phyloP scores from a whole-genome alignment of 1,139 yeast species.

The Scheffersomyces illinoinensis region DNA sequence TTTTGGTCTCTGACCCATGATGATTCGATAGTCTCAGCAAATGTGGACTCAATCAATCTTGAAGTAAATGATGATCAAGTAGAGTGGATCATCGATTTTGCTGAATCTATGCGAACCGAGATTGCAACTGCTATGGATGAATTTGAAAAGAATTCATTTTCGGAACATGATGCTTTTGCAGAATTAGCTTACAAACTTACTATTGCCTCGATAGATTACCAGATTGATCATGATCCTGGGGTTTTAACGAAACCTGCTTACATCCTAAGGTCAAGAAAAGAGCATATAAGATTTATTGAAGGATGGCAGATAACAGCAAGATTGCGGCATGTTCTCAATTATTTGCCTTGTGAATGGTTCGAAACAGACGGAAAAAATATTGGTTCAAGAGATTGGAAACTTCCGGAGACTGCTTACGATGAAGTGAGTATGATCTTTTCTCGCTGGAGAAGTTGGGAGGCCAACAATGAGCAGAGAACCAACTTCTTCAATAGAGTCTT shows the following conservation, averaged over 20 bases:
- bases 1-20: slow-evolving; percentile 41
- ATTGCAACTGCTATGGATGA: slow-evolving; percentile 23
- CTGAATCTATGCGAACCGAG: slow-evolving; percentile 15
- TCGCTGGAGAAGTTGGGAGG: slow-evolving; percentile 94
- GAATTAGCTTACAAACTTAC: slow-evolving; percentile 60
- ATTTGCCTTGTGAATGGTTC: slow-evolving; percentile 60
- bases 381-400: slow-evolving; percentile 27
- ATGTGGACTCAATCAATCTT: slow-evolving; percentile 31
- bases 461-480: slow-evolving; percentile 46
- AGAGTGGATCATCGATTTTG: slow-evolving; percentile 37
- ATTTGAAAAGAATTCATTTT: slow-evolving; percentile 15
- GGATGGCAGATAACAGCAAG: slow-evolving; percentile 87
- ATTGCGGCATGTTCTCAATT: slow-evolving; percentile 67
- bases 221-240: slow-evolving; percentile 79
- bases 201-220: slow-evolving; percentile 58
- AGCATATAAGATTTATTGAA: slow-evolving; percentile 77
- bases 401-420: slow-evolving; percentile 54
- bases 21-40: slow-evolving; percentile 32
- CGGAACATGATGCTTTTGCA: slow-evolving; percentile 22
- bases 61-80: slow-evolving; percentile 35
- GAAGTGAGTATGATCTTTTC: slow-evolving; percentile 61
- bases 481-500: slow-evolving; percentile 52
- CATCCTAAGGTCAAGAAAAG: slow-evolving; percentile 65
- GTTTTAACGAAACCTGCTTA: slow-evolving; percentile 89
- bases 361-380: slow-evolving; percentile 21